Conservation (phyloP, 306 rosid species). For the Inga oerstediana region DNA sequence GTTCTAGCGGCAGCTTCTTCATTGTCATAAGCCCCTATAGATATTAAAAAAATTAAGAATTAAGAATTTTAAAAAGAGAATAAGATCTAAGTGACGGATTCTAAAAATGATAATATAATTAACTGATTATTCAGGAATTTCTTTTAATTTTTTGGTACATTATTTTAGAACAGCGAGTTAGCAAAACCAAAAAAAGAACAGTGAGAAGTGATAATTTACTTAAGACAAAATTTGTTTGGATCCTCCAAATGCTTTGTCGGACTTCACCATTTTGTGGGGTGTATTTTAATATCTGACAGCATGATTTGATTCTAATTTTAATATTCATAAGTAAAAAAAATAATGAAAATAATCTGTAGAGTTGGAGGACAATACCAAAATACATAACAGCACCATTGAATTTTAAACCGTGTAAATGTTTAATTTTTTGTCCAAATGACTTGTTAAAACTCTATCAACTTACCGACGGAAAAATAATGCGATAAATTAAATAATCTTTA, state of each 20-base stretch:
- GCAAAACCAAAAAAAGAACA: not conserved
- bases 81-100: slow-evolving; percentile 13
- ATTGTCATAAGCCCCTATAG: slow-evolving; percentile 76
- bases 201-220: not conserved
- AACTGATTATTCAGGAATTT: not conserved
- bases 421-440: not conserved
- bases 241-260: not conserved
- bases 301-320: not conserved
- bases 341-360: not conserved
- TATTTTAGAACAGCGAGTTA: not conserved
- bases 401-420: not conserved
- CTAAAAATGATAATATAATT: not conserved
- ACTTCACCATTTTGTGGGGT: not conserved
- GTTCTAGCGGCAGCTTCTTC: slow-evolving; percentile 94
- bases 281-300: not conserved
- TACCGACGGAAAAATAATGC: not conserved
- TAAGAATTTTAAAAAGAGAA: not conserved
- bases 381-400: not conserved
- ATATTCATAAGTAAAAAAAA: not conserved
- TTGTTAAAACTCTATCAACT: not conserved
- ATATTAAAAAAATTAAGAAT: not conserved
- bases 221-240: not conserved
- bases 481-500: not conserved
- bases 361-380: not conserved
- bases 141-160: not conserved